These are phyloP conservation scores for Lepiota subincarnata DNA, from an alignment of 768 basidiomycete species.

Conservation along the genomic window DNA sequence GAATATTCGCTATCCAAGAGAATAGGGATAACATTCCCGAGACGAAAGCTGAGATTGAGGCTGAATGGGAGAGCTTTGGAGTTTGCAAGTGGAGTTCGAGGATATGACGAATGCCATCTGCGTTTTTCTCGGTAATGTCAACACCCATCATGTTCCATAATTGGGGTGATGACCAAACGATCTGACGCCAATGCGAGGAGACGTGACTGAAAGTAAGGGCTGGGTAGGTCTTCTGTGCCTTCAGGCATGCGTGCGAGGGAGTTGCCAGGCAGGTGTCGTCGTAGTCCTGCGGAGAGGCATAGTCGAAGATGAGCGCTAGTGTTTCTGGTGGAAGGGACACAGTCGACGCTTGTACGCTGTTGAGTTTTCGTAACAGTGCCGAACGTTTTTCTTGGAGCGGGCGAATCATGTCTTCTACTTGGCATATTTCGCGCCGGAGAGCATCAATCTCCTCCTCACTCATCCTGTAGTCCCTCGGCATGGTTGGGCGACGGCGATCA, in stretches of 20 bases:
- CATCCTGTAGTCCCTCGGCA: too few species aligned
- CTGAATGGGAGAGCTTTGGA: too few species aligned
- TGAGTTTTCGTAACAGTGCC: background rate
- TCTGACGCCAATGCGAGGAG: background rate
- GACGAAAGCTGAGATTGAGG: too few species aligned
- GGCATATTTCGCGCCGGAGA: too few species aligned
- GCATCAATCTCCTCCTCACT: slow-evolving; percentile 11
- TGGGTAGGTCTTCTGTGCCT: background rate
- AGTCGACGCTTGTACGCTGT: background rate
- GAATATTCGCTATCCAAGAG: too few species aligned
- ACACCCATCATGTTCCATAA: background rate
- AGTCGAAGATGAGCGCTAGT: background rate
- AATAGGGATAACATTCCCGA: too few species aligned
- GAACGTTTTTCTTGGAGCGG: background rate
- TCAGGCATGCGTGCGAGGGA: too few species aligned
- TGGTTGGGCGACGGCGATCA: too few species aligned
- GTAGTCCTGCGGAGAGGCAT: background rate
- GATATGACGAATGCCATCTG: background rate
- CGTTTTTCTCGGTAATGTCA: background rate
- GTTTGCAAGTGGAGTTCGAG: too few species aligned
- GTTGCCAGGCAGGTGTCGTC: too few species aligned
- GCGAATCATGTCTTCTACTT: too few species aligned
- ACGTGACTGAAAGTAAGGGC: background rate
- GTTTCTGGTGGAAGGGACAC: background rate
- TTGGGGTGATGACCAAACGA: background rate